A percentile compares a stretch with the other conserved stretches of the same genome.
These are phyloP conservation scores for Macadamia tetraphylla DNA, from an alignment of 164 flowering plant genomes.

Conservation along the genomic window DNA sequence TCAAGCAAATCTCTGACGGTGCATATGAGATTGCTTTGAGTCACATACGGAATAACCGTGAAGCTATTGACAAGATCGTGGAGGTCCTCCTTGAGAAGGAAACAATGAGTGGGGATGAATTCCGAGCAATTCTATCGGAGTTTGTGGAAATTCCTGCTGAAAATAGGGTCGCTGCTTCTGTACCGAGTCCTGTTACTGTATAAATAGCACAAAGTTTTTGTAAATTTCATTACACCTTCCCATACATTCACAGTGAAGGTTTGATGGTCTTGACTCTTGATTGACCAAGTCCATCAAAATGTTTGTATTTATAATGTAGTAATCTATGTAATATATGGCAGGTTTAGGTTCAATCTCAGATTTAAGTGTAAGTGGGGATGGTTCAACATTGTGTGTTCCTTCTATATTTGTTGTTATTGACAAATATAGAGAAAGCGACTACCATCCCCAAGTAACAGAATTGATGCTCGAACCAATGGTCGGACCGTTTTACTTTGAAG, in stretches of 20 bases:
- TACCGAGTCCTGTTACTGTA: conserved; percentile 51
- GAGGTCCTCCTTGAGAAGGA: conserved; percentile 82
- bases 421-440: no score
- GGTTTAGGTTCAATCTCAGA: no score
- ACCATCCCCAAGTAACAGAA: no score
- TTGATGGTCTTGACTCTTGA: background rate
- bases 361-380: no score
- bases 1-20: conserved; percentile 59
- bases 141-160: conserved; percentile 81
- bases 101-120: conserved; percentile 76
- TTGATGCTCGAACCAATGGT: no score
- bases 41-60: conserved; percentile 71
- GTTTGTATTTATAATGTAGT: no score
- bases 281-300: background rate
- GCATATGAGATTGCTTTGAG: conserved; percentile 72
- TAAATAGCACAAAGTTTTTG: conserved; percentile 13
- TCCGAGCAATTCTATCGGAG: conserved; percentile 74
- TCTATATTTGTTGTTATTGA: no score
- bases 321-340: no score
- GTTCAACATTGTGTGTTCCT: no score
- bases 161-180: conserved; percentile 60
- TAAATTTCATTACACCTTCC: background rate
- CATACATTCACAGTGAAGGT: background rate
- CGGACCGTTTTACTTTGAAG: no score
- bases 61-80: conserved; percentile 82